A percentile compares a stretch with the other conserved stretches of the same genome.
Conservation (phyloP, 192 early-diverging fungal genomes). For the Umbelopsis sp. region DNA sequence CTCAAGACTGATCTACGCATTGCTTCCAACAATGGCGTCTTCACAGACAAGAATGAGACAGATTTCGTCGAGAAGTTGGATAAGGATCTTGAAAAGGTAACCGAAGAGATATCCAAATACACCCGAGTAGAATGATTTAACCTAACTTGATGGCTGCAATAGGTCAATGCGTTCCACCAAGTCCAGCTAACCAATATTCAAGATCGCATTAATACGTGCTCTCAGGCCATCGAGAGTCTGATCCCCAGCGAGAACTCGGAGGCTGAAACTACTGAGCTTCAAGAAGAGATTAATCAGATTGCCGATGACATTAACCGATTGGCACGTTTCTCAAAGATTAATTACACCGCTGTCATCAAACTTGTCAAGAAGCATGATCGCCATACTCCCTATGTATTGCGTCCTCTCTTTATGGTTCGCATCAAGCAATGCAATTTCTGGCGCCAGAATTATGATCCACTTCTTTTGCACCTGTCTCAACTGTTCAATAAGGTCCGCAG, state of each 20-base stretch:
- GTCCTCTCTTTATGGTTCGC: conserved; percentile 78
- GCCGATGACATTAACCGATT: conserved; percentile 79
- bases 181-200: conserved; percentile 76
- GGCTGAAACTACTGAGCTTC: conserved; percentile 48
- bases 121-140: neutral
- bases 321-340: conserved; percentile 74
- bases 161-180: conserved; percentile 74
- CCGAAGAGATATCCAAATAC: neutral
- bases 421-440: conserved; percentile 85
- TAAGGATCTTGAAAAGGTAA: conserved; percentile 86
- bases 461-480: conserved; percentile 83
- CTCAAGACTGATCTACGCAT: conserved; percentile 85
- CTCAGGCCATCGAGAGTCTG: conserved; percentile 51
- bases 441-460: conserved; percentile 82
- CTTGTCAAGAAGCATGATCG: conserved; percentile 99
- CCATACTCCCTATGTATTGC: conserved; percentile 76
- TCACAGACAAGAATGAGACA: conserved; percentile 86
- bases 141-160: neutral
- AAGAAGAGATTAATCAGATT: conserved; percentile 70
- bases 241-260: conserved; percentile 54
- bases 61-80: conserved; percentile 91
- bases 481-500: conserved; percentile 72
- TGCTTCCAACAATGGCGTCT: conserved; percentile 59
- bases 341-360: conserved; percentile 86
- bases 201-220: conserved; percentile 66